Percentiles rank a stretch among this genome's conserved stretches.
phyloP scores from a whole-genome alignment of 805 yeast genomes.

The Candida hungchunana region DNA sequence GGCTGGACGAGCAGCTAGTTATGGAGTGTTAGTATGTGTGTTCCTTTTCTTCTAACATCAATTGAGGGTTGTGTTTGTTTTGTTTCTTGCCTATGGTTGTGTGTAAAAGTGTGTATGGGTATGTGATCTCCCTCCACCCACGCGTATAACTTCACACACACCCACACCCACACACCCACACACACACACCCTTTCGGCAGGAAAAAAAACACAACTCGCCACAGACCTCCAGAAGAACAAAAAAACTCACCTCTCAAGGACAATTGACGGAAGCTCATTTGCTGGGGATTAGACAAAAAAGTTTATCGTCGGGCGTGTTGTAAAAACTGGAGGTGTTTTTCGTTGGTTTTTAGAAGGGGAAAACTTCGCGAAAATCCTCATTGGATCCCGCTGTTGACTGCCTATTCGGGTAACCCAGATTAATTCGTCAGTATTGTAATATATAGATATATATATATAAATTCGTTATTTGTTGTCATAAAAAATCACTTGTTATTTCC shows the following conservation, averaged over 20 bases:
- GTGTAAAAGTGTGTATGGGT: neutral
- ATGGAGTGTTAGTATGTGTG: conserved; percentile 1
- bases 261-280: conserved; percentile 28
- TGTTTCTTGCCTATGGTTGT: conserved; percentile 1
- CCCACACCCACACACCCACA: neutral
- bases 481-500: too few relatives aligned
- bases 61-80: neutral
- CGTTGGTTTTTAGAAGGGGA: too few relatives aligned
- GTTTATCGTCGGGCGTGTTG: too few relatives aligned
- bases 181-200: neutral
- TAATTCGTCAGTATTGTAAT: too few relatives aligned
- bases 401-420: too few relatives aligned
- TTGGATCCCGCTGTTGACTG: too few relatives aligned
- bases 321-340: too few relatives aligned
- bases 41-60: neutral
- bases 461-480: too few relatives aligned
- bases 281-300: too few relatives aligned
- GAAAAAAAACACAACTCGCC: conserved; percentile 8
- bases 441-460: too few relatives aligned
- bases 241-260: conserved; percentile 25
- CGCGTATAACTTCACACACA: neutral
- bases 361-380: too few relatives aligned
- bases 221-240: neutral
- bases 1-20: conserved; percentile 24
- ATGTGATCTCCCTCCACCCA: too few relatives aligned